Percentiles rank a stretch among this genome's conserved stretches.
Conservation (phyloP, 495 filamentous ascomycete genomes). For the Neurospora sp. region DNA sequence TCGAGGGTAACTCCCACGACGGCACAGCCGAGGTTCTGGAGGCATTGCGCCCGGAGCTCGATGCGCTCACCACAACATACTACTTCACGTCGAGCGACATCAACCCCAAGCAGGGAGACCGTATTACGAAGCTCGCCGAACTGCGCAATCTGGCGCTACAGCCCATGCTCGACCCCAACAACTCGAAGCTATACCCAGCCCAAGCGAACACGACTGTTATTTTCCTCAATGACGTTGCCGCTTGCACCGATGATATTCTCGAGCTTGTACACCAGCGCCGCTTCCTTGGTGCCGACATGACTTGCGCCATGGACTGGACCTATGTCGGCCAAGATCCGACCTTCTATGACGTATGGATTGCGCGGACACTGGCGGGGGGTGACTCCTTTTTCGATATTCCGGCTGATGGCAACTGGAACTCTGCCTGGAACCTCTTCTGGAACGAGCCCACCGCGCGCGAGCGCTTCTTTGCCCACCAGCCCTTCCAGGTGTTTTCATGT, state of each 20-base stretch:
- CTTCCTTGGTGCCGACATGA: constrained; percentile 38
- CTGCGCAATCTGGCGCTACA: constrained; percentile 37
- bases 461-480: constrained; percentile 18
- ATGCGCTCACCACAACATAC: constrained; percentile 24
- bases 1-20: constrained; percentile 40
- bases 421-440: constrained; percentile 37
- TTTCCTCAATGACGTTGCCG: constrained; percentile 41
- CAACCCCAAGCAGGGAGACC: constrained; percentile 25
- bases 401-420: constrained; percentile 31
- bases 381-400: constrained; percentile 43
- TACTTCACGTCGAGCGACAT: constrained; percentile 27
- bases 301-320: constrained; percentile 46
- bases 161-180: constrained; percentile 21
- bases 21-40: constrained; percentile 39
- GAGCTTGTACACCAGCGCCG: constrained; percentile 38
- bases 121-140: constrained; percentile 31
- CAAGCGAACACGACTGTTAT: constrained; percentile 23
- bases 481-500: constrained; percentile 46
- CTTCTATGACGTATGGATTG: constrained; percentile 45
- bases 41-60: constrained; percentile 22
- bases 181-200: constrained; percentile 5
- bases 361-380: constrained; percentile 32
- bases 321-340: constrained; percentile 23
- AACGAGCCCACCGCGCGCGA: constrained; percentile 21
- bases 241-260: constrained; percentile 43